Evolutionary conservation across 1,139 yeast species (phyloP).

Genomic region (Kodamaea derodonti): DNA sequence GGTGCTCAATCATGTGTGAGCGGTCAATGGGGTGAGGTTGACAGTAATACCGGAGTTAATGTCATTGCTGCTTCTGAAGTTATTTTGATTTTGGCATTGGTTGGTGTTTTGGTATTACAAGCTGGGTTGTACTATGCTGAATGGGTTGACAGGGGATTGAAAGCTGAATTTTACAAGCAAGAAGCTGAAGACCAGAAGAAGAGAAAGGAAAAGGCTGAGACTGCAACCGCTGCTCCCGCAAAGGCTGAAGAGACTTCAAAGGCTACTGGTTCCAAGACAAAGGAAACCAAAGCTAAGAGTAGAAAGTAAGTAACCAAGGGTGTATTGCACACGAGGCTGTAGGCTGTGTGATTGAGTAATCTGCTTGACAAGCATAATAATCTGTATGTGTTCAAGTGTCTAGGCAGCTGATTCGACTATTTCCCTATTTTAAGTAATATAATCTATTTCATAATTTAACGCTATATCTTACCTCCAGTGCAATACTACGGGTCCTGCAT

Average conservation of each 20-base stretch:
- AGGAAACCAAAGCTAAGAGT: conserved; percentile 12
- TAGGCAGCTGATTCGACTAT: no score
- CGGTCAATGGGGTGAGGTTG: conserved; percentile 93
- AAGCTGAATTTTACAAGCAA: conserved; percentile 44
- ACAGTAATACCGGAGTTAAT: conserved; percentile 77
- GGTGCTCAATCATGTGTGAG: conserved; percentile 69
- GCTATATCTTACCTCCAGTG: no score
- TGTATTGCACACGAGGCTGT: no score
- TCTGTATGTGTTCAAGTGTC: no score
- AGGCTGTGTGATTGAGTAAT: no score
- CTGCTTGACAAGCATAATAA: no score
- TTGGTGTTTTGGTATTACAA: conserved; percentile 81
- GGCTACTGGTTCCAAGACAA: conserved; percentile 13
- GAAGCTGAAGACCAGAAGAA: conserved; percentile 32
- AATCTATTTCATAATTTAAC: no score
- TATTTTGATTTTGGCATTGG: conserved; percentile 64
- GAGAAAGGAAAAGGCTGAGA: conserved; percentile 8
- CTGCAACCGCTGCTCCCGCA: not conserved
- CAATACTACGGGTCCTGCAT: no score
- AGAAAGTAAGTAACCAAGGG: conserved; percentile 3
- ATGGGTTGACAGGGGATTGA: conserved; percentile 61
- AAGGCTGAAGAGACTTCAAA: conserved; percentile 3
- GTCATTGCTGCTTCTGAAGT: conserved; percentile 89
- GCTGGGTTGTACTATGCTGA: conserved; percentile 88
- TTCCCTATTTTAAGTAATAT: no score